These are phyloP conservation scores for Acacia crassicarpa DNA, from an alignment of 306 rosid species.

Conservation along the genomic window DNA sequence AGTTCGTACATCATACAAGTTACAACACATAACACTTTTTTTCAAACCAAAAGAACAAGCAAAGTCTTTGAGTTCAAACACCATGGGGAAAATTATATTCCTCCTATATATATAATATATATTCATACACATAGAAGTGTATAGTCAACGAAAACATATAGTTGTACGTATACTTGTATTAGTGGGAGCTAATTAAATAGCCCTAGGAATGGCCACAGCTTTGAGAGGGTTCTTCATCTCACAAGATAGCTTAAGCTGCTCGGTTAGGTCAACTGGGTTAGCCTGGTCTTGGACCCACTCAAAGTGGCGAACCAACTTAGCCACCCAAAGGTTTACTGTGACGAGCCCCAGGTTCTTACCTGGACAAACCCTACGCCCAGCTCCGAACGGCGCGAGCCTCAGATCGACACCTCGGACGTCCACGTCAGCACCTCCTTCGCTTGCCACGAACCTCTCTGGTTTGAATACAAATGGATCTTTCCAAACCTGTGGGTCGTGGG, in stretches of 20 bases:
- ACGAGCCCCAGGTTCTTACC: conserved; percentile 49
- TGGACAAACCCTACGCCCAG: conserved; percentile 61
- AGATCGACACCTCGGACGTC: conserved; percentile 52
- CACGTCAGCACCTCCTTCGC: conserved; percentile 46
- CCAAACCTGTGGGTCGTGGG: conserved; percentile 47
- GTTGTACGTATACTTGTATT: background rate
- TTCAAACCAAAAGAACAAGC: background rate
- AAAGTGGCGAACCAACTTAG: conserved; percentile 43
- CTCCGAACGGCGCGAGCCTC: conserved; percentile 60
- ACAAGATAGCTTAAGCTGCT: conserved; percentile 48
- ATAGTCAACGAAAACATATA: background rate
- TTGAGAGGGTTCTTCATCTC: conserved; percentile 56
- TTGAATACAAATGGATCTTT: conserved; percentile 34
- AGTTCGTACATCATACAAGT: background rate
- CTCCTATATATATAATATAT: background rate
- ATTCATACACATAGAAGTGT: background rate
- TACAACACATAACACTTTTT: background rate
- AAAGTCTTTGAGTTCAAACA: background rate
- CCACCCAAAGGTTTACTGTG: conserved; percentile 55
- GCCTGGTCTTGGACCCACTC: conserved; percentile 37
- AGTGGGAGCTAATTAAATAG: background rate
- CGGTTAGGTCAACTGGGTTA: conserved; percentile 50
- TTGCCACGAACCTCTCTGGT: conserved; percentile 49
- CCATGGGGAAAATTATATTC: background rate
- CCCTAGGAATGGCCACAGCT: conserved; percentile 36